These are phyloP conservation scores for Pythium sukuiense DNA, from an alignment of 352 stramenopile species.

Conservation along the genomic window DNA sequence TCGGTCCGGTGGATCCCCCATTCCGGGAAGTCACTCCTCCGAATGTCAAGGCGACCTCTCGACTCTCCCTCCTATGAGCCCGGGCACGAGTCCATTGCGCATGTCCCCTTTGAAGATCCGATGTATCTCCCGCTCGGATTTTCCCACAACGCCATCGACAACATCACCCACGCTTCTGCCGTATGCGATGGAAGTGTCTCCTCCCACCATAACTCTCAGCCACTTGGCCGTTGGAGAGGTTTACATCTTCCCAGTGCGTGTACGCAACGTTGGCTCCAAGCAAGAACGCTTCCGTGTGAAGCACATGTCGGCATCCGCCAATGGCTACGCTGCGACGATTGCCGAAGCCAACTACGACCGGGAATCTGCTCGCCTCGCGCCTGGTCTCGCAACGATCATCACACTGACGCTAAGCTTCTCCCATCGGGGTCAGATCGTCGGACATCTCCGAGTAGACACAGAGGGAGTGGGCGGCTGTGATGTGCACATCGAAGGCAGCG, in stretches of 20 bases:
- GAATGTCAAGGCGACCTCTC: background rate
- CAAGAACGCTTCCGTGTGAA: conserved; percentile 73
- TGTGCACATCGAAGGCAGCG: conserved; percentile 49
- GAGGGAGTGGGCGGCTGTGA: conserved; percentile 48
- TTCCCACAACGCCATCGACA: background rate
- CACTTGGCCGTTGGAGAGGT: conserved; percentile 46
- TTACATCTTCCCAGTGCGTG: conserved; percentile 63
- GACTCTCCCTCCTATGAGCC: background rate
- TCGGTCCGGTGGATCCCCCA: background rate
- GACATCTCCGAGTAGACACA: conserved; percentile 49
- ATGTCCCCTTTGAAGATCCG: conserved; percentile 1
- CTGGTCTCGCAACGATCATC: conserved; percentile 58
- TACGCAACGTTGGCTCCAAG: conserved; percentile 65
- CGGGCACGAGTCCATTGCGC: background rate
- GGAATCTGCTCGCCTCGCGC: conserved; percentile 50
- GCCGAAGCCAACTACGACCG: conserved; percentile 61
- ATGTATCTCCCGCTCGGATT: conserved; percentile 3
- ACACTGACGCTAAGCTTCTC: conserved; percentile 65
- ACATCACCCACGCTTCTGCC: conserved; percentile 35
- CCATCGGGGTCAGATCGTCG: conserved; percentile 45
- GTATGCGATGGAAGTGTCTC: conserved; percentile 64
- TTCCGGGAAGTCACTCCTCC: background rate
- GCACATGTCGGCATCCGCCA: conserved; percentile 39
- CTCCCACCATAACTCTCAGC: conserved; percentile 40
- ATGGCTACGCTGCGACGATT: conserved; percentile 40